phyloP scores from a whole-genome alignment of 768 basidiomycete species.

The Lactifluus rugatus region DNA sequence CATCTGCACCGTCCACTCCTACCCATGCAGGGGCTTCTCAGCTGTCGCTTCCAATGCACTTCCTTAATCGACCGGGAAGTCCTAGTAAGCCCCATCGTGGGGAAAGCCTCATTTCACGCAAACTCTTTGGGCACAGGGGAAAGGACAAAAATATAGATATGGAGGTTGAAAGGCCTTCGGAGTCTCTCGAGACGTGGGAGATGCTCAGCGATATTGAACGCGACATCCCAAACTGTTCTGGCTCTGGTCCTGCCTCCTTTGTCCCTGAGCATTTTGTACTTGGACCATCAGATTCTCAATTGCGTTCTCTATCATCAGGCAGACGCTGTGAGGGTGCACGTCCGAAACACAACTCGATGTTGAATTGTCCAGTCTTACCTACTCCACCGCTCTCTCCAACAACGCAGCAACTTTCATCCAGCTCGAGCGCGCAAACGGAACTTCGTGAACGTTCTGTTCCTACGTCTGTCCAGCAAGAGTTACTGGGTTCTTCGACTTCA shows the following conservation, averaged over 20 bases:
- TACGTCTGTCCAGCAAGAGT: not conserved
- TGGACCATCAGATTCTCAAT: not conserved
- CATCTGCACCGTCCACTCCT: slow-evolving; percentile 19
- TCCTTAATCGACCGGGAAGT: slow-evolving; percentile 13
- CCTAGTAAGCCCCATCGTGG: slow-evolving; percentile 12
- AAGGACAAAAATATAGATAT: slow-evolving; percentile 14
- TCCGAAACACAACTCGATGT: slow-evolving; percentile 16
- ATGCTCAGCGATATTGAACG: slow-evolving; percentile 16
- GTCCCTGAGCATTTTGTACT: not conserved
- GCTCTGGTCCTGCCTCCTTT: not conserved
- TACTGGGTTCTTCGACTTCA: not conserved
- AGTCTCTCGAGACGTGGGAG: slow-evolving; percentile 18
- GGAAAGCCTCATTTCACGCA: slow-evolving; percentile 15
- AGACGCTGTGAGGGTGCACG: slow-evolving; percentile 4
- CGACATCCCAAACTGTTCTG: not conserved
- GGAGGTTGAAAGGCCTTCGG: slow-evolving; percentile 2
- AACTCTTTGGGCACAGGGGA: slow-evolving; percentile 18
- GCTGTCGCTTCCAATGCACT: slow-evolving; percentile 16
- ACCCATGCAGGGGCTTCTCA: slow-evolving; percentile 18
- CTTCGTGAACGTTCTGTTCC: not conserved
- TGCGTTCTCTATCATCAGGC: not conserved
- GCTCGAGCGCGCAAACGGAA: not conserved
- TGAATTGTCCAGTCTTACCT: slow-evolving; percentile 3
- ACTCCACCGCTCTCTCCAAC: not conserved
- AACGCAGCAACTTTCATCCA: not conserved